Conservation (phyloP, 2,329 filamentous ascomycete genomes). For the Pseudogymnoascus sp. region DNA sequence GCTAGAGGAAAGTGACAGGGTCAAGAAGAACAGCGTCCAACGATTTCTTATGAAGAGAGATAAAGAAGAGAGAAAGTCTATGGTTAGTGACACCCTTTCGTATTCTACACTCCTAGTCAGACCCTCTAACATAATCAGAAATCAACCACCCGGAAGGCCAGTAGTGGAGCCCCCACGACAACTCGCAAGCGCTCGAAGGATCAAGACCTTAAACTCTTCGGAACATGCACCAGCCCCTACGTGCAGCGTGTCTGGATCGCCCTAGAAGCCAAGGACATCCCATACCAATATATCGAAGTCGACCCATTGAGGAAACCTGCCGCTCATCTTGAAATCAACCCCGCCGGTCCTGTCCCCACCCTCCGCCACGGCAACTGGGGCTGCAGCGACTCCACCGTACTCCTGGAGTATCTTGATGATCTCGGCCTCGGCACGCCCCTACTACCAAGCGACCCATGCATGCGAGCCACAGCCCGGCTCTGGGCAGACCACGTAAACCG, state of each 20-base stretch:
- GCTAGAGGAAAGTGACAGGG: constrained; percentile 64
- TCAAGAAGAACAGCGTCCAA: constrained; percentile 74
- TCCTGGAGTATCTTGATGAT: constrained; percentile 86
- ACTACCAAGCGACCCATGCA: constrained; percentile 56
- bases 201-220: constrained; percentile 66
- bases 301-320: constrained; percentile 63
- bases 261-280: constrained; percentile 66
- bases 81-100: constrained; percentile 35
- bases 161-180: constrained; percentile 60
- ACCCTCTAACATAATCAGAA: constrained; percentile 42
- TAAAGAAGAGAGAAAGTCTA: constrained; percentile 54
- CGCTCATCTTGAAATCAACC: constrained; percentile 65
- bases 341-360: constrained; percentile 66
- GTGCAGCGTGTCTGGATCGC: constrained; percentile 87
- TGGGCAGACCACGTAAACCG: constrained; percentile 71
- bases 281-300: constrained; percentile 81
- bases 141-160: constrained; percentile 62
- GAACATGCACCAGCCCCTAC: constrained; percentile 65
- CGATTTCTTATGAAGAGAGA: constrained; percentile 55
- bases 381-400: constrained; percentile 70
- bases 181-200: constrained; percentile 63
- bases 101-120: constrained; percentile 9
- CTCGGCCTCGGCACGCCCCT: constrained; percentile 51
- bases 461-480: constrained; percentile 64
- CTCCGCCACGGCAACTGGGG: constrained; percentile 73